These are phyloP conservation scores for Prosopis cineraria DNA, from an alignment of 306 rosid genomes.

Conservation along the genomic window DNA sequence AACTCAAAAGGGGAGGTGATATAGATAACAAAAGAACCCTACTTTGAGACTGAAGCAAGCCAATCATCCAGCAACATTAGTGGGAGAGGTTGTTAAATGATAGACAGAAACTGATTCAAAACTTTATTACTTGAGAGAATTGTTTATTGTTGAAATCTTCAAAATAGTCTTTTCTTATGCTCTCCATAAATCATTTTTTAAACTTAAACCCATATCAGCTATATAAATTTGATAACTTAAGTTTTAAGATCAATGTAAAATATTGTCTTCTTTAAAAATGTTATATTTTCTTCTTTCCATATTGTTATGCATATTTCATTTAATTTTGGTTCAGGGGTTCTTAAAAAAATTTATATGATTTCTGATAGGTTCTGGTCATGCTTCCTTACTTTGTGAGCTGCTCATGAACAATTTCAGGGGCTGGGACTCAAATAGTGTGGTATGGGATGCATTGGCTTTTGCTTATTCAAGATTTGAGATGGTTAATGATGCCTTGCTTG, in stretches of 20 bases:
- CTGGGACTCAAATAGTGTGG: conserved; percentile 19
- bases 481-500: conserved; percentile 24
- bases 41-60: not conserved
- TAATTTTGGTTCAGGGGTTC: not conserved
- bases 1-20: too few species aligned
- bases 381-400: conserved; percentile 20
- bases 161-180: not conserved
- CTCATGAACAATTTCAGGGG: not conserved
- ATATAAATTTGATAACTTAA: not conserved
- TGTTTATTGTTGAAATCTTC: not conserved
- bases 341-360: not conserved
- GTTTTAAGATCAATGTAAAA: not conserved
- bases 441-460: conserved; percentile 19
- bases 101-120: not conserved
- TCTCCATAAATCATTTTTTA: not conserved
- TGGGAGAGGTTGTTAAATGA: not conserved
- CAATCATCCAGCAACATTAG: not conserved
- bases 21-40: not conserved
- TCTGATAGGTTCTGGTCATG: conserved; percentile 20
- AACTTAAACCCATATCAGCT: not conserved
- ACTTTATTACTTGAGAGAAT: not conserved
- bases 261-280: not conserved
- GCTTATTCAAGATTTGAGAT: conserved; percentile 2
- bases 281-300: not conserved
- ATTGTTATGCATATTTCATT: not conserved